phyloP scores from a whole-genome alignment of 768 basidiomycete species.

The Podaxis rugospora region DNA sequence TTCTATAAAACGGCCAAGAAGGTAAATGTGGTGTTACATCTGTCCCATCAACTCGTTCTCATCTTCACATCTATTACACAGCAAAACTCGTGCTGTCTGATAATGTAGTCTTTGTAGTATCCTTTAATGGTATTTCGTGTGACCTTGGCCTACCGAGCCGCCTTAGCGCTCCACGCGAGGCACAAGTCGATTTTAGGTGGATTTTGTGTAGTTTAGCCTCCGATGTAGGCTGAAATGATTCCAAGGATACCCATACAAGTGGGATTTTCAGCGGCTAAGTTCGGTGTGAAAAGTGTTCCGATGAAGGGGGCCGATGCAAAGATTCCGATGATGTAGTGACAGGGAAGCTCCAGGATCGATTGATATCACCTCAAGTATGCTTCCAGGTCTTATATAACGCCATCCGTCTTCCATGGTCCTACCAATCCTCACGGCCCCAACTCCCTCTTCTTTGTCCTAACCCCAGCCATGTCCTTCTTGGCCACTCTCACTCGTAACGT shows the following conservation, averaged over 20 bases:
- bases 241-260: not conserved
- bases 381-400: slow-evolving; percentile 2
- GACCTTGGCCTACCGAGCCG: too few relatives aligned
- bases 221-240: too few relatives aligned
- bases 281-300: slow-evolving; percentile 5
- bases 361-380: not conserved
- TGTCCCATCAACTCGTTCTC: slow-evolving; percentile 9
- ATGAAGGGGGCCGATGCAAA: slow-evolving; percentile 4
- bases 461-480: slow-evolving; percentile 16
- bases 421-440: not conserved
- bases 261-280: not conserved
- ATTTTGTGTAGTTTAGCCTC: too few relatives aligned
- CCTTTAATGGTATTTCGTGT: not conserved
- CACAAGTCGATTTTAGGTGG: too few relatives aligned
- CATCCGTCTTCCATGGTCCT: slow-evolving; percentile 6
- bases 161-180: too few relatives aligned
- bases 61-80: slow-evolving; percentile 25
- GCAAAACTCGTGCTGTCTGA: slow-evolving; percentile 95
- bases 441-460: slow-evolving; percentile 10
- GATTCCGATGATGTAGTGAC: slow-evolving; percentile 4
- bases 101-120: slow-evolving; percentile 49
- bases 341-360: not conserved
- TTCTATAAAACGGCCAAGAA: slow-evolving; percentile 99
- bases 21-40: slow-evolving; percentile 41
- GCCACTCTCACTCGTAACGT: slow-evolving; percentile 16